phyloP scores from a whole-genome alignment of 768 basidiomycete genomes.

The Cantharellus cinnabarinus region DNA sequence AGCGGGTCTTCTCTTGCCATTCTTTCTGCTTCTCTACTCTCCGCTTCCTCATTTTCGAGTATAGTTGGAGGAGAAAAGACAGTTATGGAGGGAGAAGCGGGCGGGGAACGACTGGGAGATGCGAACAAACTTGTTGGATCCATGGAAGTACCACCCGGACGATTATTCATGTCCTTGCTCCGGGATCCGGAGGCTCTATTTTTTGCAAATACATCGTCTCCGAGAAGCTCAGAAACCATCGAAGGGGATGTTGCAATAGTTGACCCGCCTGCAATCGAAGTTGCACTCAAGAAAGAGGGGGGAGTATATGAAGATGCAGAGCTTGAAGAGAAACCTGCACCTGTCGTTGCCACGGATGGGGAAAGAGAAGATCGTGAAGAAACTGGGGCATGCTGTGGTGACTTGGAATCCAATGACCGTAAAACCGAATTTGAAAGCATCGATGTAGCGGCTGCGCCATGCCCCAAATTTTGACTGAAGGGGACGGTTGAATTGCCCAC shows the following conservation, averaged over 20 bases:
- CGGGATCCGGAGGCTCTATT: not conserved
- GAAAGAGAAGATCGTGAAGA: not conserved
- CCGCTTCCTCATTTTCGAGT: not conserved
- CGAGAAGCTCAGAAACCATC: not conserved
- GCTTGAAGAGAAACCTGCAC: not conserved
- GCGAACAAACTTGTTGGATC: not conserved
- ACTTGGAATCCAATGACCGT: not conserved
- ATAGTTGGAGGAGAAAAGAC: no score
- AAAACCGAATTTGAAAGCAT: not conserved
- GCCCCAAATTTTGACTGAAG: not conserved
- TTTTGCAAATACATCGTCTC: not conserved
- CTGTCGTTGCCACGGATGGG: not conserved
- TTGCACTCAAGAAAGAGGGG: not conserved
- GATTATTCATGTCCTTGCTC: not conserved
- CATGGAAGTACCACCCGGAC: not conserved
- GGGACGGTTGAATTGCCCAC: not conserved
- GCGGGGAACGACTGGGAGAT: not conserved
- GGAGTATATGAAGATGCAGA: not conserved
- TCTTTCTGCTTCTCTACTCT: slow-evolving; percentile 25
- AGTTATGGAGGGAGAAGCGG: not conserved
- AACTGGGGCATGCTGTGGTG: not conserved
- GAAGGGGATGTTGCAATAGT: not conserved
- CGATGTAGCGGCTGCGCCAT: not conserved
- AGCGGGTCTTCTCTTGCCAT: slow-evolving; percentile 73
- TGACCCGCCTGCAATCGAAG: not conserved